These are phyloP conservation scores for Fusarium concolor DNA, from an alignment of 2,329 filamentous ascomycete species.

Conservation along the genomic window DNA sequence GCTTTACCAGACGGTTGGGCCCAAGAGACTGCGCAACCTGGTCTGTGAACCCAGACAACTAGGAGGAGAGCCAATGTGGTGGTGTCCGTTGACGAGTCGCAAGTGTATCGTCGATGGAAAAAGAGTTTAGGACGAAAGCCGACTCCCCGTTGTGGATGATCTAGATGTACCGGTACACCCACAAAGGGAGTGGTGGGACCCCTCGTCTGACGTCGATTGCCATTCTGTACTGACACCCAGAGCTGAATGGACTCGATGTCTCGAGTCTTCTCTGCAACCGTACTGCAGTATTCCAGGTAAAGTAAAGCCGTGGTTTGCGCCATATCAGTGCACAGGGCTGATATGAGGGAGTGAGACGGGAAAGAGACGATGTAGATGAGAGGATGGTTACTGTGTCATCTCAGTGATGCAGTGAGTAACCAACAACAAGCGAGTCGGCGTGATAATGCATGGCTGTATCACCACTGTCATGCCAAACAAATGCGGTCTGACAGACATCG, in stretches of 20 bases:
- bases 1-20: conserved; percentile 30
- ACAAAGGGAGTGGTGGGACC: conserved; percentile 6
- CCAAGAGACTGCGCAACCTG: conserved; percentile 6
- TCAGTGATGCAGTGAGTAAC: conserved; percentile 17
- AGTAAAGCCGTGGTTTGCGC: background rate
- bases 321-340: conserved; percentile 7
- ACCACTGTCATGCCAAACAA: conserved; percentile 2
- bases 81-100: conserved; percentile 1
- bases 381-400: background rate
- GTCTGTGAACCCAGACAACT: background rate
- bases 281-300: background rate
- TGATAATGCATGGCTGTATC: conserved; percentile 15
- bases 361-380: background rate
- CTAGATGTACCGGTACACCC: background rate
- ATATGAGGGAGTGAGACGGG: background rate
- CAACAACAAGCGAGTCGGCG: conserved; percentile 22
- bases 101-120: conserved; percentile 17
- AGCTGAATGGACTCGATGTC: conserved; percentile 8
- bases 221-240: background rate
- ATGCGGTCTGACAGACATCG: background rate
- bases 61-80: background rate
- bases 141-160: conserved; percentile 27
- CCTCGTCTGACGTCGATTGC: background rate
- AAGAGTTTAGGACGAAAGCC: conserved; percentile 21
- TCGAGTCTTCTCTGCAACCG: conserved; percentile 2